A percentile compares a stretch with the other conserved stretches of the same genome.
These are phyloP conservation scores for Periconia sp. DNA, from an alignment of 2,329 filamentous ascomycete species.

Conservation along the genomic window DNA sequence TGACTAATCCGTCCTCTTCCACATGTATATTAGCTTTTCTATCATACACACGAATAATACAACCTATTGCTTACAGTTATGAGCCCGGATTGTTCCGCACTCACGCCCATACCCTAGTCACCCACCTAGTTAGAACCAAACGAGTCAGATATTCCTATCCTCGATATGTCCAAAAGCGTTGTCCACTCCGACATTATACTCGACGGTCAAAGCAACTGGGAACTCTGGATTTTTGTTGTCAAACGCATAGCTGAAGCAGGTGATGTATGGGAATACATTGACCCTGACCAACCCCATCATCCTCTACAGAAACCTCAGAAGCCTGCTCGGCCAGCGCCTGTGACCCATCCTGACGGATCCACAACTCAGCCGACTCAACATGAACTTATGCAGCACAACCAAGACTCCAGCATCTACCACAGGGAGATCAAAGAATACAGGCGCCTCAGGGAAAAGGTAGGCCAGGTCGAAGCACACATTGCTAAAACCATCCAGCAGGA, in stretches of 20 bases:
- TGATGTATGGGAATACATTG: conserved; percentile 10
- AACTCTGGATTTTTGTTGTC: conserved; percentile 14
- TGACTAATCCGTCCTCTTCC: too few species aligned
- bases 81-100: too few species aligned
- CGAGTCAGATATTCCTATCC: too few species aligned
- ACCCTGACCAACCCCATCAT: conserved; percentile 2
- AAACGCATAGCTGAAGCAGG: conserved; percentile 11
- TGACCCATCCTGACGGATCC: background rate
- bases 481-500: too few species aligned
- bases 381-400: conserved; percentile 12
- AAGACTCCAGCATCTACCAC: conserved; percentile 4
- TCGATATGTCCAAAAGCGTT: too few species aligned
- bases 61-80: too few species aligned
- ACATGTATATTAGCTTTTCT: too few species aligned
- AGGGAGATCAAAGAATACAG: conserved; percentile 11
- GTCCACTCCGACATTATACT: conserved; percentile 4
- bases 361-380: conserved; percentile 3
- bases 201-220: conserved; percentile 9
- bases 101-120: too few species aligned
- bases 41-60: too few species aligned
- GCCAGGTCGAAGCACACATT: conserved; percentile 1
- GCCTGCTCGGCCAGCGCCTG: conserved; percentile 2
- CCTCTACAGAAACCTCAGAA: conserved; percentile 5
- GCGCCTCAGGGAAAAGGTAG: conserved; percentile 5
- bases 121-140: too few species aligned